Percentiles rank a stretch among this genome's conserved stretches.
These are phyloP conservation scores for Dionaea muscipula DNA, from an alignment of 179 eudicot species.

Conservation along the genomic window DNA sequence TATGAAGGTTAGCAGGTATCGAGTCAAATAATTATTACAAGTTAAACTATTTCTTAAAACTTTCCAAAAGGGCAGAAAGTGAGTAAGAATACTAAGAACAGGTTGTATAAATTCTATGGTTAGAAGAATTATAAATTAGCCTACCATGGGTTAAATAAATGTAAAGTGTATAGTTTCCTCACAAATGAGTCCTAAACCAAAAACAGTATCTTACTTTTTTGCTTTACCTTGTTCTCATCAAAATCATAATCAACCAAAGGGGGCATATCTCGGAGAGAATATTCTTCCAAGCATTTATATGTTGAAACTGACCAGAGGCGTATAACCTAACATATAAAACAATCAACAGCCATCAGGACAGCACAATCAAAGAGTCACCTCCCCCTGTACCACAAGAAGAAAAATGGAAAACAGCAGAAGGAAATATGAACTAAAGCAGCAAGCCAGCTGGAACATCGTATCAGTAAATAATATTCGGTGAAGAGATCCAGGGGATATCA, in stretches of 20 bases:
- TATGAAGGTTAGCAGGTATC: neutral
- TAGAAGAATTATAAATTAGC: too few relatives aligned
- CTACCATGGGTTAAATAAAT: neutral
- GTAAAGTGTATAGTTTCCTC: neutral
- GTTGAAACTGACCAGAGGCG: conserved; percentile 79
- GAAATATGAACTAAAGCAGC: neutral
- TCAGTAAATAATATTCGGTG: neutral
- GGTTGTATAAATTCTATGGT: too few relatives aligned
- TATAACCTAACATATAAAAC: conserved; percentile 42
- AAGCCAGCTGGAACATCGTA: too few relatives aligned
- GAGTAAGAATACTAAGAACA: too few relatives aligned
- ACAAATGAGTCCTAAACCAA: neutral
- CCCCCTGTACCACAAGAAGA: too few relatives aligned
- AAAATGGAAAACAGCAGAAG: neutral
- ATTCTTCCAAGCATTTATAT: conserved; percentile 69
- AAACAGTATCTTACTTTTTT: neutral
- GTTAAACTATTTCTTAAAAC: too few relatives aligned
- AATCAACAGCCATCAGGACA: neutral
- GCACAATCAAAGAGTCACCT: neutral
- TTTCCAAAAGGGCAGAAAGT: too few relatives aligned
- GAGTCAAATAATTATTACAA: neutral
- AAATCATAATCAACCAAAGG: conserved; percentile 77
- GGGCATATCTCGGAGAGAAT: conserved; percentile 37
- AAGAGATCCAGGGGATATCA: too few relatives aligned
- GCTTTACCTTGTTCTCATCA: conserved; percentile 79